These are phyloP conservation scores for Cymodocea nodosa DNA, from an alignment of 116 monocot genomes.

Conservation along the genomic window DNA sequence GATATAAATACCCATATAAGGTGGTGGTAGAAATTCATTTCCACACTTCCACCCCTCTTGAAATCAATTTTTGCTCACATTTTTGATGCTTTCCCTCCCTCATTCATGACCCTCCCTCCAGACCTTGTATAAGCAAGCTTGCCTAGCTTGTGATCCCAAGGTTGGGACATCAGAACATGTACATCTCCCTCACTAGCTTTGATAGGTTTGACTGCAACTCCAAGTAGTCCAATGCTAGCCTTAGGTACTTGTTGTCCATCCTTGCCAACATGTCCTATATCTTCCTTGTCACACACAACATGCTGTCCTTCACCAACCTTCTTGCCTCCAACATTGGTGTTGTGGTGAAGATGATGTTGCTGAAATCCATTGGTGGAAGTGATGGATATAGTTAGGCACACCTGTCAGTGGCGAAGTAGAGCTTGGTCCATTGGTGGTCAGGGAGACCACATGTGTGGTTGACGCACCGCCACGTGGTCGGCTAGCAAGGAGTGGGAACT, in stretches of 20 bases:
- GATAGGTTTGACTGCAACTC: conserved; percentile 68
- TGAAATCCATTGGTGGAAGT: conserved; percentile 65
- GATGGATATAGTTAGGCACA: conserved; percentile 46
- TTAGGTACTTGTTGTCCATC: conserved; percentile 63
- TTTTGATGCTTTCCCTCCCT: too few species aligned
- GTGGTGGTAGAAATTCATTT: too few species aligned
- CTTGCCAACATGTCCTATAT: conserved; percentile 34
- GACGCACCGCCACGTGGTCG: conserved; percentile 70
- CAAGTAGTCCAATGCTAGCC: conserved; percentile 73
- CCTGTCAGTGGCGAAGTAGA: conserved; percentile 78
- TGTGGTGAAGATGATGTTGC: conserved; percentile 77
- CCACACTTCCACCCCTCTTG: too few species aligned
- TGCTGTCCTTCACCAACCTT: conserved; percentile 16
- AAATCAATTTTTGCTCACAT: too few species aligned
- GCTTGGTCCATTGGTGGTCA: conserved; percentile 39
- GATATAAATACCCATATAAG: too few species aligned
- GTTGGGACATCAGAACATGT: conserved; percentile 83
- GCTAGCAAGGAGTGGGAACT: conserved; percentile 52
- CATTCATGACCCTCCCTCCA: conserved; percentile 88
- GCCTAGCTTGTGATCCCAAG: conserved; percentile 82
- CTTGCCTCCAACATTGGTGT: conserved; percentile 45
- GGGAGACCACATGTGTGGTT: conserved; percentile 51
- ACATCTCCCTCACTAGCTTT: conserved; percentile 64
- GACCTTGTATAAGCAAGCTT: conserved; percentile 71
- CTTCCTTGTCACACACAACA: conserved; percentile 12